phyloP scores from a whole-genome alignment of 2,329 filamentous ascomycete genomes.

The Fusarium sp. region DNA sequence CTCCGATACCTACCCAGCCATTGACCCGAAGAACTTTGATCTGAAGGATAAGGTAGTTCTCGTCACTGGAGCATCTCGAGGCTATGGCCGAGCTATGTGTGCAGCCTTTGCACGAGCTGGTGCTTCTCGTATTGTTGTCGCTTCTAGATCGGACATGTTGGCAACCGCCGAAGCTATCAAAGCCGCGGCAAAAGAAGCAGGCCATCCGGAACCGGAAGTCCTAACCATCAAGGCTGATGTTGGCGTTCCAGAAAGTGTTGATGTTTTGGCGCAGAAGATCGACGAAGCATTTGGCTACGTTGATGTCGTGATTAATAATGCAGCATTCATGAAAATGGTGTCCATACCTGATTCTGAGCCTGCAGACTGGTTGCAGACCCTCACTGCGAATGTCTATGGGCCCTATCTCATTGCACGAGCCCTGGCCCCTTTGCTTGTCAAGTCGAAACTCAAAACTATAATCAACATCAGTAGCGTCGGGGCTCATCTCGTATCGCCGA shows the following conservation, averaged over 20 bases:
- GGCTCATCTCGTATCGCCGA: conserved; percentile 10
- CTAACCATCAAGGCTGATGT: conserved; percentile 2
- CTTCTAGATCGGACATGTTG: conserved; percentile 4
- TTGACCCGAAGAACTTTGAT: conserved; percentile 3
- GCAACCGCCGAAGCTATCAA: neutral
- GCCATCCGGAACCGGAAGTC: neutral
- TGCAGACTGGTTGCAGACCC: conserved; percentile 3
- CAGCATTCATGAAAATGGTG: conserved; percentile 12
- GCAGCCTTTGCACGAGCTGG: neutral
- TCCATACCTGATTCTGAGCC: conserved; percentile 7
- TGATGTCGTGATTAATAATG: conserved; percentile 13
- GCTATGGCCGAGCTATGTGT: conserved; percentile 12
- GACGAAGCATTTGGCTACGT: neutral
- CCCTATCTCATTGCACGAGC: conserved; percentile 4
- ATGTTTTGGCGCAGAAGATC: neutral
- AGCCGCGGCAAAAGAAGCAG: neutral
- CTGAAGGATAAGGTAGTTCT: neutral
- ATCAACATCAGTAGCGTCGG: conserved; percentile 16
- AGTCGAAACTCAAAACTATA: neutral
- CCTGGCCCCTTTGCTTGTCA: neutral
- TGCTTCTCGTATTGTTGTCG: neutral
- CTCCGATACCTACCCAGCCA: conserved; percentile 4
- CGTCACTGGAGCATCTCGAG: conserved; percentile 13
- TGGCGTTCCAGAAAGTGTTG: conserved; percentile 1
- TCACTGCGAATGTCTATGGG: neutral